Evolutionary conservation across 352 stramenopile species (phyloP).

Genomic region (Peronospora destructor): DNA sequence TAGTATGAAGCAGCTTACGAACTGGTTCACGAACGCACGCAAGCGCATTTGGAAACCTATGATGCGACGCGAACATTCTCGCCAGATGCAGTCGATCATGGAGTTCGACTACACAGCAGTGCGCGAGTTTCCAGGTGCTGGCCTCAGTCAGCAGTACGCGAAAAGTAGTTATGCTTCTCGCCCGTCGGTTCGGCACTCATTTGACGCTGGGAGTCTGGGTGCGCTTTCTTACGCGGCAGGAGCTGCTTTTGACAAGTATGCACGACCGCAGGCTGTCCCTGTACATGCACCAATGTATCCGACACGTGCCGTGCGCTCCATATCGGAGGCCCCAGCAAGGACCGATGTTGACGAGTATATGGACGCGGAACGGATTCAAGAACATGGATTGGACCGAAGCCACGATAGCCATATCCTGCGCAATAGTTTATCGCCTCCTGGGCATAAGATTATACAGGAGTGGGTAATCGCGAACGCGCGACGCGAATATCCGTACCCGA

Average conservation of each 20-base stretch:
- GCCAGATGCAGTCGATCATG: conserved; percentile 63
- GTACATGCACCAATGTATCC: conserved; percentile 29
- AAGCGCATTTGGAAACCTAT: conserved; percentile 89
- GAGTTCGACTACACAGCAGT: conserved; percentile 55
- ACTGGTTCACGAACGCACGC: conserved; percentile 87
- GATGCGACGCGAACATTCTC: conserved; percentile 80
- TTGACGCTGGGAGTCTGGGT: conserved; percentile 58
- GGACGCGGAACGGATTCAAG: conserved; percentile 59
- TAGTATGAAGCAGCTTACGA: conserved; percentile 88
- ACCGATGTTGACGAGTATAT: conserved; percentile 60
- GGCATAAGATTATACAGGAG: conserved; percentile 71
- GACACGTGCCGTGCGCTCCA: conserved; percentile 46
- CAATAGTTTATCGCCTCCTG: conserved; percentile 55
- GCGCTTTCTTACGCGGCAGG: conserved; percentile 18
- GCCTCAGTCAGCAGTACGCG: conserved; percentile 24
- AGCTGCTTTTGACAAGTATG: conserved; percentile 27
- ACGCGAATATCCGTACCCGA: conserved; percentile 57
- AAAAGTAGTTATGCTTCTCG: conserved; percentile 42
- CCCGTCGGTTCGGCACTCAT: conserved; percentile 47
- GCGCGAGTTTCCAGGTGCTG: conserved; percentile 33
- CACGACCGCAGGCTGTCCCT: conserved; percentile 22
- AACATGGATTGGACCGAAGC: conserved; percentile 43
- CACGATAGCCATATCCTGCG: conserved; percentile 33
- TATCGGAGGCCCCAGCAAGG: conserved; percentile 51
- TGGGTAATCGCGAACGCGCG: conserved; percentile 61